These are phyloP conservation scores for Coriaria nepalensis DNA, from an alignment of 306 rosid species.

Conservation along the genomic window DNA sequence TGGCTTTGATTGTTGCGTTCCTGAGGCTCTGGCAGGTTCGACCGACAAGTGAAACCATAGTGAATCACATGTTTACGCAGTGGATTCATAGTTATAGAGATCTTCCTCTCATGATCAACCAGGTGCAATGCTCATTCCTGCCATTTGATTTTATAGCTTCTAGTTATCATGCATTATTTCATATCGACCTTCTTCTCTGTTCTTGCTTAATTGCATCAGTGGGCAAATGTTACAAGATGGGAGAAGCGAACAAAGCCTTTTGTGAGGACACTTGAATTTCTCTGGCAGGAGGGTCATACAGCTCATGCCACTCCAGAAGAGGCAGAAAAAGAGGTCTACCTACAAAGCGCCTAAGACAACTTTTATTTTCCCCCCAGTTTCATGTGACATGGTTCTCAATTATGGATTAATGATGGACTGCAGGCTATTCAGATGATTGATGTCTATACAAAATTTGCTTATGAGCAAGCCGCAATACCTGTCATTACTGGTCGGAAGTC, in stretches of 20 bases:
- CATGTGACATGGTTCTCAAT: conserved; percentile 1
- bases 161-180: neutral
- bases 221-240: conserved; percentile 99
- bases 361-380: neutral
- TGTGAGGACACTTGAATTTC: conserved; percentile 92
- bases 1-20: conserved; percentile 71
- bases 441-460: conserved; percentile 77
- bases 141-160: conserved; percentile 2
- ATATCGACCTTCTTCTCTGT: conserved; percentile 4
- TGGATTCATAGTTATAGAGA: conserved; percentile 97
- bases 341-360: conserved; percentile 11
- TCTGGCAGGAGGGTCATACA: conserved; percentile 98
- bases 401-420: conserved; percentile 28
- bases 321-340: conserved; percentile 82
- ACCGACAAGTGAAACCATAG: conserved; percentile 90
- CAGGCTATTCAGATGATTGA: conserved; percentile 98
- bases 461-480: conserved; percentile 89
- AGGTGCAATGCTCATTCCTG: conserved; percentile 29
- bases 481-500: conserved; percentile 92
- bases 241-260: conserved; percentile 98
- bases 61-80: conserved; percentile 95
- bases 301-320: conserved; percentile 85
- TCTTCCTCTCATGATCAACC: conserved; percentile 87
- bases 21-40: conserved; percentile 96
- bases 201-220: conserved; percentile 34